Conservation (phyloP, 2,329 filamentous ascomycete genomes). For the Aureobasidium lini region DNA sequence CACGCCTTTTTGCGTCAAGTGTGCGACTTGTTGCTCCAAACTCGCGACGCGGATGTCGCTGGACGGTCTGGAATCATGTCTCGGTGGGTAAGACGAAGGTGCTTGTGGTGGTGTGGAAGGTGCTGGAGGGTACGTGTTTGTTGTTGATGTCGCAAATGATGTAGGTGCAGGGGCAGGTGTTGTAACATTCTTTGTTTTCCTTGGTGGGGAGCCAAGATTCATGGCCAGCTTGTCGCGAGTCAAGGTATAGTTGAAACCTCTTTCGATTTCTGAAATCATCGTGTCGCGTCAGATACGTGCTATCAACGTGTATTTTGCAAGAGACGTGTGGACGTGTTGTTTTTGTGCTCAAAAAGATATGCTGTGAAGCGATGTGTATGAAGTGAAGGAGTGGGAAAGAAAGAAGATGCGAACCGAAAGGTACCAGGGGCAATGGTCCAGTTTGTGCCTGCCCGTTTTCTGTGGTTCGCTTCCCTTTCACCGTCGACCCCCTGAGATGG, state of each 20-base stretch:
- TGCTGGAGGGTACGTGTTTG: neutral
- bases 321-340: neutral
- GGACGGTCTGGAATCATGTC: neutral
- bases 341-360: slow-evolving; percentile 1
- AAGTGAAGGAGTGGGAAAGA: neutral
- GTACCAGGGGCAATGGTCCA: neutral
- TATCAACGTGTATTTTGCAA: no score
- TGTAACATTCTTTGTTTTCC: slow-evolving; percentile 2
- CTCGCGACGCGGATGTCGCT: neutral
- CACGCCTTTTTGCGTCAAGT: neutral
- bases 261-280: slow-evolving; percentile 4
- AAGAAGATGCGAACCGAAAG: slow-evolving; percentile 4
- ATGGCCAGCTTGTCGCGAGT: slow-evolving; percentile 8
- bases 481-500: neutral
- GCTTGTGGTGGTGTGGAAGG: neutral
- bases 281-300: neutral
- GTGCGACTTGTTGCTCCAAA: neutral
- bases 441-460: slow-evolving; percentile 8
- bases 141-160: neutral
- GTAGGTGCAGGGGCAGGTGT: neutral
- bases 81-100: neutral
- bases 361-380: neutral
- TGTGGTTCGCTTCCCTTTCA: neutral
- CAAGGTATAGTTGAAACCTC: slow-evolving; percentile 8
- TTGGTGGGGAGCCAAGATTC: slow-evolving; percentile 9